These are phyloP conservation scores for Tricholomella constricta DNA, from an alignment of 768 basidiomycete species.

Conservation along the genomic window DNA sequence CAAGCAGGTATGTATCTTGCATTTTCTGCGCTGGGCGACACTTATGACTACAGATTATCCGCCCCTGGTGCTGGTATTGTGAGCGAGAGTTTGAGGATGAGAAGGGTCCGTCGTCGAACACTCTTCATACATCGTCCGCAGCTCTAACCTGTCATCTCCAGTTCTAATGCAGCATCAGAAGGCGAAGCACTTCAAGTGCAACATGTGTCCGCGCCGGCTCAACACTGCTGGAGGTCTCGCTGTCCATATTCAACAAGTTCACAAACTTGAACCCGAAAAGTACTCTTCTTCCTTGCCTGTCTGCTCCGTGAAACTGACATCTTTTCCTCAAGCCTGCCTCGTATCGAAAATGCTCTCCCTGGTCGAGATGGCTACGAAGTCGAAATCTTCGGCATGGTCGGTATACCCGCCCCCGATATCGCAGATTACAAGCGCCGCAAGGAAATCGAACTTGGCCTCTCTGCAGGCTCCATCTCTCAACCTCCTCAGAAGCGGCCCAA, in stretches of 20 bases:
- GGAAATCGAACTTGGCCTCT: conserved; percentile 89
- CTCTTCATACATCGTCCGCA: not conserved
- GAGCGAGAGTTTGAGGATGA: conserved; percentile 99
- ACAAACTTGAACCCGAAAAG: conserved; percentile 98
- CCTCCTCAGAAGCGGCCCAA: conserved; percentile 82
- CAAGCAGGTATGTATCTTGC: conserved; percentile 43
- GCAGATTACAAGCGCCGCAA: conserved; percentile 96
- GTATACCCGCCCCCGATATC: conserved; percentile 90
- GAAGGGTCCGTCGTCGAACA: conserved; percentile 84
- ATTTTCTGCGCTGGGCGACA: not conserved
- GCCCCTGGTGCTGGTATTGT: conserved; percentile 99
- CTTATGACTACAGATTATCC: conserved; percentile 57
- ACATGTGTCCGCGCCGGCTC: conserved; percentile 90
- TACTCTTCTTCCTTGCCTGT: conserved; percentile 33
- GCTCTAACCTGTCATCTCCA: conserved; percentile 28
- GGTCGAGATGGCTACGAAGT: conserved; percentile 98
- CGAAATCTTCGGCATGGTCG: conserved; percentile 99
- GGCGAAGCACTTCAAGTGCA: conserved; percentile 99
- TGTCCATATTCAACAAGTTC: conserved; percentile 98
- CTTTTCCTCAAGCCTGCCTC: conserved; percentile 54
- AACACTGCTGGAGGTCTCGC: conserved; percentile 98
- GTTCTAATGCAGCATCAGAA: conserved; percentile 99
- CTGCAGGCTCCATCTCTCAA: conserved; percentile 79
- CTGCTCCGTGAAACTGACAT: not conserved
- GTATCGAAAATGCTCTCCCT: conserved; percentile 95